Conservation (phyloP, 257 asterid genomes). For the Scutellaria galericulata region DNA sequence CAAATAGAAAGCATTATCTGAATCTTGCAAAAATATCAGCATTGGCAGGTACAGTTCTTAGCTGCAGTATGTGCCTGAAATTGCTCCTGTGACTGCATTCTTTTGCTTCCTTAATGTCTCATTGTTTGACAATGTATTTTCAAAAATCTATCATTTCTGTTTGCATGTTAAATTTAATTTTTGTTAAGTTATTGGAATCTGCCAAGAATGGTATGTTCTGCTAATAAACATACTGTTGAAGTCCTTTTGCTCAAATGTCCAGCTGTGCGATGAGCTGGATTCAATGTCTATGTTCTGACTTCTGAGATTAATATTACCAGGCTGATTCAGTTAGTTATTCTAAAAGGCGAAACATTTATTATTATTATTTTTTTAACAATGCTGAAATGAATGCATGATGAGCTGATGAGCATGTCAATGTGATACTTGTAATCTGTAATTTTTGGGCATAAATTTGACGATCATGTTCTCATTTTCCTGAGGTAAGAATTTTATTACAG, state of each 20-base stretch:
- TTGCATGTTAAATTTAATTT: slow-evolving; percentile 21
- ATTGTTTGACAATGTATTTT: background rate
- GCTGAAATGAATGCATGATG: background rate
- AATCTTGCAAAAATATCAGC: slow-evolving; percentile 90
- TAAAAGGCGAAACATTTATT: background rate
- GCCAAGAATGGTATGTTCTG: background rate
- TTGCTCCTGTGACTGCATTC: slow-evolving; percentile 19
- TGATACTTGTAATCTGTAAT: slow-evolving; percentile 15
- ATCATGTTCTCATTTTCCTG: slow-evolving; percentile 6
- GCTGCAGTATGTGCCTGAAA: slow-evolving; percentile 9
- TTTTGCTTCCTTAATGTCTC: slow-evolving; percentile 31
- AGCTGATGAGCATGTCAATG: background rate
- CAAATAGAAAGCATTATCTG: slow-evolving; percentile 72
- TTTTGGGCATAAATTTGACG: slow-evolving; percentile 9
- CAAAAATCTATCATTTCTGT: background rate
- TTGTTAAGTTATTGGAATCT: slow-evolving; percentile 5
- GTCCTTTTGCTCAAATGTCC: slow-evolving; percentile 20
- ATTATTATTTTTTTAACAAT: background rate
- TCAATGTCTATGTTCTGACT: slow-evolving; percentile 3
- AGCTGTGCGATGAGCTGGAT: slow-evolving; percentile 25
- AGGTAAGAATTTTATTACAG: background rate
- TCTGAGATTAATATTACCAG: background rate
- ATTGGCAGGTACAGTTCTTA: slow-evolving; percentile 66
- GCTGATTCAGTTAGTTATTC: slow-evolving; percentile 1
- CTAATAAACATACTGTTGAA: background rate